Evolutionary conservation across 2,329 filamentous ascomycete genomes (phyloP).

Genomic region (Ophiosphaerella narmari): DNA sequence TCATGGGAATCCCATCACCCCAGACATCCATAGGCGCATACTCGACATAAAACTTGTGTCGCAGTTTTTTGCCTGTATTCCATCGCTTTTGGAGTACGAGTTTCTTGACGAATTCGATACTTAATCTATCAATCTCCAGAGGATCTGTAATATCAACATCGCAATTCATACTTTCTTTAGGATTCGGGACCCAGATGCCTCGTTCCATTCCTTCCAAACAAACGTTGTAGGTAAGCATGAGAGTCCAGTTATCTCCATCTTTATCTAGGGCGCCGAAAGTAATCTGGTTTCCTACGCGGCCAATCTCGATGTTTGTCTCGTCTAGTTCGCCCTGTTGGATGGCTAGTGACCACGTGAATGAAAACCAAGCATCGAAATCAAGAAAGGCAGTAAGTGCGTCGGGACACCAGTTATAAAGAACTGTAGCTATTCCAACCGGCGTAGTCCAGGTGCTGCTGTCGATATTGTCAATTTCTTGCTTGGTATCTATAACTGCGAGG

Average conservation of each 20-base stretch:
- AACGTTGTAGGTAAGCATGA: constrained; percentile 29
- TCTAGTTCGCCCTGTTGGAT: constrained; percentile 9
- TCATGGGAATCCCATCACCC: constrained; percentile 29
- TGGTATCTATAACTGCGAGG: constrained; percentile 11
- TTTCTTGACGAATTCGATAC: constrained; percentile 1
- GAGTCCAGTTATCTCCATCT: constrained; percentile 20
- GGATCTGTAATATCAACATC: constrained; percentile 15
- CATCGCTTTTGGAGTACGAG: constrained; percentile 12
- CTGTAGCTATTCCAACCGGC: constrained; percentile 21
- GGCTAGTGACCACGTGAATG: constrained; percentile 23
- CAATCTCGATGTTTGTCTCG: constrained; percentile 24
- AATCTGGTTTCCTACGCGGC: constrained; percentile 25
- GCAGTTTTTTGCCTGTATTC: constrained; percentile 20
- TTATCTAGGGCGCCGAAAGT: constrained; percentile 26
- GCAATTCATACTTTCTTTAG: constrained; percentile 26
- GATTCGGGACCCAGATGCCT: constrained; percentile 24
- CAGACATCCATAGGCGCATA: constrained; percentile 34
- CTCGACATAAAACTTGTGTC: constrained; percentile 24
- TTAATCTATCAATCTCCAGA: constrained; percentile 13
- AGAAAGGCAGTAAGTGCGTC: constrained; percentile 21
- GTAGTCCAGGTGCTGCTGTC: constrained; percentile 4
- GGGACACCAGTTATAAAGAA: constrained; percentile 26
- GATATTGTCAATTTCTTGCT: neutral
- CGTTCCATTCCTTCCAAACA: neutral
- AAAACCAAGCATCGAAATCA: constrained; percentile 32